Evolutionary conservation across 441 rosid species (phyloP).

Genomic region (Caryocar brasiliense): DNA sequence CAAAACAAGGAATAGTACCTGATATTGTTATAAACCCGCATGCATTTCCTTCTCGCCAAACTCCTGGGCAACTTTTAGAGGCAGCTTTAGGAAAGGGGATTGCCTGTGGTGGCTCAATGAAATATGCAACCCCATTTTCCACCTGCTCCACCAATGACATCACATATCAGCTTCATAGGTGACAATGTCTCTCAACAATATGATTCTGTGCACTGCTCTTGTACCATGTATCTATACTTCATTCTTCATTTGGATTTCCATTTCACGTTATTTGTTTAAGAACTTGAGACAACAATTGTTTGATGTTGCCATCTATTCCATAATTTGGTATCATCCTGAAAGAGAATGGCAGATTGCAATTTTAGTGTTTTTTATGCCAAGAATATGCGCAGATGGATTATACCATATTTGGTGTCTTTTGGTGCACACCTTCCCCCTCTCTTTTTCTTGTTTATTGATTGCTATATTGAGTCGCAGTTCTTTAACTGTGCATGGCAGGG

Average conservation of each 20-base stretch:
- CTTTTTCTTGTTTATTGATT: neutral
- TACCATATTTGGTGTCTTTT: too few species aligned
- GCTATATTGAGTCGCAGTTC: neutral
- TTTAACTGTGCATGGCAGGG: slow-evolving; percentile 31
- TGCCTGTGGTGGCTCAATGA: slow-evolving; percentile 52
- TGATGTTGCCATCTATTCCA: too few species aligned
- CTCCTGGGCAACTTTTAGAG: slow-evolving; percentile 92
- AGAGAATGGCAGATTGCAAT: too few species aligned
- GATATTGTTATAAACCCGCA: slow-evolving; percentile 87
- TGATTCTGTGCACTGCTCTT: neutral
- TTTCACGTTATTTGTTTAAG: neutral
- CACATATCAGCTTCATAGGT: slow-evolving; percentile 87
- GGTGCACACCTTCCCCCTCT: neutral
- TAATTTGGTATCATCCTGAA: too few species aligned
- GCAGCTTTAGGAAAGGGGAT: slow-evolving; percentile 90
- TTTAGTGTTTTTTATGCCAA: too few species aligned
- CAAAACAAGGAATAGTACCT: slow-evolving; percentile 85
- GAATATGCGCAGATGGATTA: too few species aligned
- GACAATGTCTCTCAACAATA: neutral
- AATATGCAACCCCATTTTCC: slow-evolving; percentile 85
- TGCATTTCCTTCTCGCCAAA: slow-evolving; percentile 94
- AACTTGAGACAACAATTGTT: too few species aligned
- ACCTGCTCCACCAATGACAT: slow-evolving; percentile 59
- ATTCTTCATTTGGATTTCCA: neutral
- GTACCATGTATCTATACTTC: neutral